Conservation (phyloP, 2,329 filamentous ascomycete species). For the Emergomyces orientalis region DNA sequence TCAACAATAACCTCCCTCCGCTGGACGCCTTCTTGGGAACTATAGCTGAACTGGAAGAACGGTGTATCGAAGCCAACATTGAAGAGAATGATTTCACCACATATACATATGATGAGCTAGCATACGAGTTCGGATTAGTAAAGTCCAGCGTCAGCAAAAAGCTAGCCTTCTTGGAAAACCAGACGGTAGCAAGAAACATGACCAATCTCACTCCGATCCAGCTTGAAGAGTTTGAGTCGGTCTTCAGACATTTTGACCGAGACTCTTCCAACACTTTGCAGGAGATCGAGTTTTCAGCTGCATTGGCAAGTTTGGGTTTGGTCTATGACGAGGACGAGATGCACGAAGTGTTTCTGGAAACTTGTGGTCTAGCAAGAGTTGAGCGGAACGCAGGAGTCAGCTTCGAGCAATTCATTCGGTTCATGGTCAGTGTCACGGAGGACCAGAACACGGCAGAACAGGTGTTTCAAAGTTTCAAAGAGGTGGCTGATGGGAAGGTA, state of each 20-base stretch:
- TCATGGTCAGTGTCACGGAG: constrained; percentile 98
- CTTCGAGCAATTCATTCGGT: constrained; percentile 97
- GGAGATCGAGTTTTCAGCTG: constrained; percentile 92
- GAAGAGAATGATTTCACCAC: constrained; percentile 99
- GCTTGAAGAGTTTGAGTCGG: constrained; percentile 94
- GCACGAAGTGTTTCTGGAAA: constrained; percentile 87
- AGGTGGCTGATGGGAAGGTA: constrained; percentile 92
- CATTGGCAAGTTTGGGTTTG: constrained; percentile 84
- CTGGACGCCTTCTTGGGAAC: constrained; percentile 85
- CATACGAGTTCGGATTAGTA: constrained; percentile 86
- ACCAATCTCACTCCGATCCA: constrained; percentile 97
- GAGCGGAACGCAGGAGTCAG: constrained; percentile 62
- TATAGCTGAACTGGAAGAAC: constrained; percentile 74
- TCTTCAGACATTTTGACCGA: constrained; percentile 95
- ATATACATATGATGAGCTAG: constrained; percentile 92
- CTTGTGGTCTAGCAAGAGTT: constrained; percentile 54
- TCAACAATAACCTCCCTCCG: constrained; percentile 76
- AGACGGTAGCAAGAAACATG: constrained; percentile 97
- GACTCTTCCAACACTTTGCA: constrained; percentile 82
- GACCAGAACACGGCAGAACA: constrained; percentile 98
- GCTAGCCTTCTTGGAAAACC: constrained; percentile 91
- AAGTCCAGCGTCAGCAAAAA: constrained; percentile 93
- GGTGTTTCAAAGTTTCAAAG: constrained; percentile 93
- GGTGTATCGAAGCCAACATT: constrained; percentile 93
- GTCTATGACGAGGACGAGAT: constrained; percentile 98